Evolutionary conservation across 2,329 filamentous ascomycete genomes (phyloP).

Genomic region (Leptosphaerulina australis): DNA sequence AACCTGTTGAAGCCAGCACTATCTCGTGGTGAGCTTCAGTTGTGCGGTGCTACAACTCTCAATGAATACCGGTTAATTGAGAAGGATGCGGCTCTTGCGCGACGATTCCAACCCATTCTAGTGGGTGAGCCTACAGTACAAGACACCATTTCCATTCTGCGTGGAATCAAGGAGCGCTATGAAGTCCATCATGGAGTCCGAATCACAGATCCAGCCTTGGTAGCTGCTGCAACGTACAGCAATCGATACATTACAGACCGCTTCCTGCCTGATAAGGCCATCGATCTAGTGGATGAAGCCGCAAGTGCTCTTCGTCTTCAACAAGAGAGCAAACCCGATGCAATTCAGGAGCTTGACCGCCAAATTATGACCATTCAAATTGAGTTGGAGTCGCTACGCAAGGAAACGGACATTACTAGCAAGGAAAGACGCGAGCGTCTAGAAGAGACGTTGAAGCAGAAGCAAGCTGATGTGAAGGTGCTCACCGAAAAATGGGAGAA

Average conservation of each 20-base stretch:
- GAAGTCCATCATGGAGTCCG: slow-evolving; percentile 96
- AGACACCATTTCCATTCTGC: slow-evolving; percentile 92
- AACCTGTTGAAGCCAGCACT: slow-evolving; percentile 93
- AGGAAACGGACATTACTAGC: slow-evolving; percentile 90
- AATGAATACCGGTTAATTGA: slow-evolving; percentile 93
- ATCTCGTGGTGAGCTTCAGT: slow-evolving; percentile 91
- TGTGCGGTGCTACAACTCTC: slow-evolving; percentile 91
- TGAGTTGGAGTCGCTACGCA: slow-evolving; percentile 89
- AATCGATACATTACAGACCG: slow-evolving; percentile 97
- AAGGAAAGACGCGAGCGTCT: slow-evolving; percentile 86
- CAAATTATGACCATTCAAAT: slow-evolving; percentile 98
- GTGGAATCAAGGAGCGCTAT: slow-evolving; percentile 97
- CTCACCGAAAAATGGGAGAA: slow-evolving; percentile 88
- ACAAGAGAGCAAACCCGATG: slow-evolving; percentile 95
- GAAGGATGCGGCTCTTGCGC: slow-evolving; percentile 90
- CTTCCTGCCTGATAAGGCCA: slow-evolving; percentile 95
- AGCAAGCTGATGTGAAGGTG: slow-evolving; percentile 75
- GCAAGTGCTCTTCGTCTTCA: slow-evolving; percentile 88
- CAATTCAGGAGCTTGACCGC: slow-evolving; percentile 89
- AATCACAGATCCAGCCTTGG: slow-evolving; percentile 89
- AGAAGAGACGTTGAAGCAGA: slow-evolving; percentile 74
- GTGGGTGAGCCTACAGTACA: slow-evolving; percentile 91
- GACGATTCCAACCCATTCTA: slow-evolving; percentile 91
- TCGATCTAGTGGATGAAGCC: slow-evolving; percentile 95
- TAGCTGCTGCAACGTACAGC: slow-evolving; percentile 88